A percentile compares a stretch with the other conserved stretches of the same genome.
phyloP scores from a whole-genome alignment of 257 asterid species.

The Misopates orontium region DNA sequence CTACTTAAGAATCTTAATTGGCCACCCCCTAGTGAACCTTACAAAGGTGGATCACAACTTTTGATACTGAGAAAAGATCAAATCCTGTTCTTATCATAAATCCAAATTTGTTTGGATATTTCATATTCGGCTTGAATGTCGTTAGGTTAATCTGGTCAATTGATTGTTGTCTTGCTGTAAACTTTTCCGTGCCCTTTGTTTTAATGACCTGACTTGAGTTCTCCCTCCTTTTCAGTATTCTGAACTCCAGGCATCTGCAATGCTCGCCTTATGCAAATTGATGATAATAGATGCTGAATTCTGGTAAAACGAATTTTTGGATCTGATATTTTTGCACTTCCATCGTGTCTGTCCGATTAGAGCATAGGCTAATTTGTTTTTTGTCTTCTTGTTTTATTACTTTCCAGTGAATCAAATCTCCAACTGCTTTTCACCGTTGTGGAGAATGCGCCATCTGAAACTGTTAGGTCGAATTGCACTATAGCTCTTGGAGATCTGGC shows the following conservation, averaged over 20 bases:
- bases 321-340: conserved; percentile 5
- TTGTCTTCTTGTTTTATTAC: conserved; percentile 23
- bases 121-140: background rate
- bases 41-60: background rate
- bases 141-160: conserved; percentile 19
- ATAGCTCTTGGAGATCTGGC: conserved; percentile 97
- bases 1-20: background rate
- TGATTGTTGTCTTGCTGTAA: conserved; percentile 5
- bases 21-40: background rate
- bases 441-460: conserved; percentile 90
- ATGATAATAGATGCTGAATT: conserved; percentile 90
- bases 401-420: conserved; percentile 77
- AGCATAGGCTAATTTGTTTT: conserved; percentile 15
- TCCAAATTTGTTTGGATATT: background rate
- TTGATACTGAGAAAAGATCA: background rate
- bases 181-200: conserved; percentile 6
- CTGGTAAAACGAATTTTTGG: conserved; percentile 54
- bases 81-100: background rate
- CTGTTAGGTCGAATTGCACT: conserved; percentile 94
- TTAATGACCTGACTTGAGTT: conserved; percentile 34
- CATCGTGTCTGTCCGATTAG: background rate
- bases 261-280: conserved; percentile 87
- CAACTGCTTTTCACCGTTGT: conserved; percentile 97
- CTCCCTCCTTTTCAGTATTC: conserved; percentile 60
- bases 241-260: conserved; percentile 87